Evolutionary conservation across 805 yeast species (phyloP).

Genomic region (Metschnikowia similis): DNA sequence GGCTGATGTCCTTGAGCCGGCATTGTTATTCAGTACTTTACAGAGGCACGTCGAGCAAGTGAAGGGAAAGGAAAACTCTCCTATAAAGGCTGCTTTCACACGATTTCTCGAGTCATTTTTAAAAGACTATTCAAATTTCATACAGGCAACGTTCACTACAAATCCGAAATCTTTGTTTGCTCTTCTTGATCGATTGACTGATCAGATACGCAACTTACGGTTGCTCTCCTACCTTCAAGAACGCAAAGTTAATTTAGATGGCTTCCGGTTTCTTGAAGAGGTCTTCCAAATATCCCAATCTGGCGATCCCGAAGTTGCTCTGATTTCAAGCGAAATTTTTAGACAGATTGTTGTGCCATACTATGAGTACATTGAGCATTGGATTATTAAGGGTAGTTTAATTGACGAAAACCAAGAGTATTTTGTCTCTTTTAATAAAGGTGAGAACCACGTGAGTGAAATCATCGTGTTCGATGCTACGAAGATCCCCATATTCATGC

Average conservation of each 20-base stretch:
- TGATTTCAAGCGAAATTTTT: conserved; percentile 43
- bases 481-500: conserved; percentile 45
- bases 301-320: conserved; percentile 58
- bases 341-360: conserved; percentile 53
- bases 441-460: conserved; percentile 29
- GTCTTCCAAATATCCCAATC: conserved; percentile 48
- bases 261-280: conserved; percentile 52
- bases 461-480: conserved; percentile 28
- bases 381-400: conserved; percentile 70
- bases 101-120: conserved; percentile 44
- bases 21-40: conserved; percentile 55
- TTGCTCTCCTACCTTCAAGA: conserved; percentile 45
- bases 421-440: conserved; percentile 43
- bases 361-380: conserved; percentile 51
- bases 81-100: conserved; percentile 59
- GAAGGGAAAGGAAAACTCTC: conserved; percentile 35
- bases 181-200: conserved; percentile 41
- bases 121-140: conserved; percentile 28
- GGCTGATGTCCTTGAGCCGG: conserved; percentile 63
- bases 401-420: conserved; percentile 56
- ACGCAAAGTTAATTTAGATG: conserved; percentile 30
- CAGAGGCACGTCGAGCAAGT: conserved; percentile 23
- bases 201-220: conserved; percentile 54
- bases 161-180: conserved; percentile 28
- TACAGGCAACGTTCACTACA: conserved; percentile 31